A percentile compares a stretch with the other conserved stretches of the same genome.
These are phyloP conservation scores for Irpex sp. DNA, from an alignment of 1,284 basidiomycete genomes.

Conservation along the genomic window DNA sequence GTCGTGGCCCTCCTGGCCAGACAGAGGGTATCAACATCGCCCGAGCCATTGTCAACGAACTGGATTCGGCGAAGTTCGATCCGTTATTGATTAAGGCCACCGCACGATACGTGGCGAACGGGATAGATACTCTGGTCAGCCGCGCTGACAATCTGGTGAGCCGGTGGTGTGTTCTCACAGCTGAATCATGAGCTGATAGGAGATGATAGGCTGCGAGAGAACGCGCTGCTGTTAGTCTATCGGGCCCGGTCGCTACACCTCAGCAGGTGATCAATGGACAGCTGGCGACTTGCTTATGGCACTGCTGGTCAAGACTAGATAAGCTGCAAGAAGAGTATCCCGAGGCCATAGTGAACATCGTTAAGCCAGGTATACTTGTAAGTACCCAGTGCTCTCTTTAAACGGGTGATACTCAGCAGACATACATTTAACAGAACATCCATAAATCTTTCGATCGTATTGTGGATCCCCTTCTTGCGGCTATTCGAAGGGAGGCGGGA, in stretches of 20 bases:
- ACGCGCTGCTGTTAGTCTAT: slow-evolving; percentile 70
- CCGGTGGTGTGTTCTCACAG: slow-evolving; percentile 6
- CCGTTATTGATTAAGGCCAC: slow-evolving; percentile 80
- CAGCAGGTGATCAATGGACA: slow-evolving; percentile 77
- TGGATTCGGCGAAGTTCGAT: slow-evolving; percentile 92
- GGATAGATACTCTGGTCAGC: slow-evolving; percentile 62
- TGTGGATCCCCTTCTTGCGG: slow-evolving; percentile 65
- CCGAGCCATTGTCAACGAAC: slow-evolving; percentile 80
- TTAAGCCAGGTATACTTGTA: slow-evolving; percentile 67
- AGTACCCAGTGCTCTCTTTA: slow-evolving; percentile 15
- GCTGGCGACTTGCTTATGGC: slow-evolving; percentile 75
- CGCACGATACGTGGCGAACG: slow-evolving; percentile 66
- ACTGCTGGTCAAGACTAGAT: slow-evolving; percentile 69
- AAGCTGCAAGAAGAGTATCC: slow-evolving; percentile 72
- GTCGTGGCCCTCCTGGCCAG: slow-evolving; percentile 66
- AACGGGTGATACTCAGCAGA: neutral
- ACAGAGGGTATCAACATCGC: slow-evolving; percentile 77
- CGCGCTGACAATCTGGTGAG: slow-evolving; percentile 68
- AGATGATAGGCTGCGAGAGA: slow-evolving; percentile 64
- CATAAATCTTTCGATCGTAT: slow-evolving; percentile 57
- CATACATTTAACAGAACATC: slow-evolving; percentile 44
- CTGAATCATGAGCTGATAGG: neutral
- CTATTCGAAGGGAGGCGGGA: slow-evolving; percentile 77
- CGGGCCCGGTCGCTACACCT: slow-evolving; percentile 74
- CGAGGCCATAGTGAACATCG: slow-evolving; percentile 52